Evolutionary conservation across 2,329 filamentous ascomycete species (phyloP).

Genomic region (Magnaporthales sp.): DNA sequence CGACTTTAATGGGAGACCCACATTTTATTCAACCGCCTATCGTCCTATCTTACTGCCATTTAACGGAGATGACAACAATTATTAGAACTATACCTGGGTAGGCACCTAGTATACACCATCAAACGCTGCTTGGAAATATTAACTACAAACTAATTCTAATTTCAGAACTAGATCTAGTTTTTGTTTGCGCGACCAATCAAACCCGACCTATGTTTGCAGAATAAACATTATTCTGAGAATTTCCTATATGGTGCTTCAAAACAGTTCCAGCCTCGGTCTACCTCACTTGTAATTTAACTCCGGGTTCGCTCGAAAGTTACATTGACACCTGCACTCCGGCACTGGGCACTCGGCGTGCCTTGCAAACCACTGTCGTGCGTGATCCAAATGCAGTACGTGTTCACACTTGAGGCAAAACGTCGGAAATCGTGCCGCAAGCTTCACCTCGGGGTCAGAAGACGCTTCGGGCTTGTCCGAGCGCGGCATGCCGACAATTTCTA

Average conservation of each 20-base stretch:
- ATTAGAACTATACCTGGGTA: too few species aligned
- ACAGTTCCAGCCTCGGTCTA: neutral
- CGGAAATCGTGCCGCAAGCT: conserved; percentile 50
- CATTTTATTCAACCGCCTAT: neutral
- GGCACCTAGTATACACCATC: too few species aligned
- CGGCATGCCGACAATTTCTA: conserved; percentile 57
- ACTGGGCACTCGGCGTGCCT: conserved; percentile 59
- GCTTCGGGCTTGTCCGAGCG: conserved; percentile 49
- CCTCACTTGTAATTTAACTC: conserved; percentile 46
- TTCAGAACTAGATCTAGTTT: neutral
- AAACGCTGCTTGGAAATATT: too few species aligned
- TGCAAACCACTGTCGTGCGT: conserved; percentile 58
- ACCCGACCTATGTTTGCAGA: neutral
- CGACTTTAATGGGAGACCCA: conserved; percentile 1
- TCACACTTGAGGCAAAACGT: conserved; percentile 62
- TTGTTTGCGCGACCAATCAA: neutral
- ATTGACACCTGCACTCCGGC: conserved; percentile 58
- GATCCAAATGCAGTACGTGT: conserved; percentile 59
- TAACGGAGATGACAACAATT: neutral
- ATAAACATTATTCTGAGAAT: neutral
- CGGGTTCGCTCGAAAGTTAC: conserved; percentile 51
- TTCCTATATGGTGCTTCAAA: neutral
- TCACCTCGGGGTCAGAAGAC: conserved; percentile 34
- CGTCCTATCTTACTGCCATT: neutral
- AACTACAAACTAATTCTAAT: too few species aligned